A percentile compares a stretch with the other conserved stretches of the same genome.
phyloP scores from a whole-genome alignment of 805 yeast species.

The Monosporozyma unispora region DNA sequence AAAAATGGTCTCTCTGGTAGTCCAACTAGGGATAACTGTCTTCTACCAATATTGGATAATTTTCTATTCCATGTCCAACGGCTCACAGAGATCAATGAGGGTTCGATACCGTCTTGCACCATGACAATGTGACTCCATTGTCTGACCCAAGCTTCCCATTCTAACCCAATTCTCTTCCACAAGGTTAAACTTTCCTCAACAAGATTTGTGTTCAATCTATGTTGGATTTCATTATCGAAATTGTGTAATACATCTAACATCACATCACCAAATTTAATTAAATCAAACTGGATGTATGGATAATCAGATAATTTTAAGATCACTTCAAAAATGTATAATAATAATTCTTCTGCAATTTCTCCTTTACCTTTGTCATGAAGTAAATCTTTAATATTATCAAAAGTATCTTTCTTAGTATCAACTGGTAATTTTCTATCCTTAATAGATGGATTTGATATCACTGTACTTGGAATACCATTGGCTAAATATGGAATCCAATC shows the following conservation, averaged over 20 bases:
- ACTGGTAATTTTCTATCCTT: constrained; percentile 40
- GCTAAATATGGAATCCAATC: constrained; percentile 62
- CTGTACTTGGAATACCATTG: constrained; percentile 42
- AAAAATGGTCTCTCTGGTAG: constrained; percentile 52
- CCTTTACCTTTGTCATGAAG: constrained; percentile 41
- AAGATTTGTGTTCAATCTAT: constrained; percentile 24
- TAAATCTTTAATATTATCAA: constrained; percentile 40
- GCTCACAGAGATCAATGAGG: constrained; percentile 58
- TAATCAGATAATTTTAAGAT: constrained; percentile 57
- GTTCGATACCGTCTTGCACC: constrained; percentile 53
- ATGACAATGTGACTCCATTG: constrained; percentile 55
- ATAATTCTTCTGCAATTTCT: constrained; percentile 44
- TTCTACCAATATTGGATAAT: constrained; percentile 45
- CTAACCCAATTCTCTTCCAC: constrained; percentile 38
- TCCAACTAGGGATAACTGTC: constrained; percentile 39
- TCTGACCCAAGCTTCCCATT: constrained; percentile 45
- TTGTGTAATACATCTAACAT: constrained; percentile 40
- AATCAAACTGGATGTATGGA: constrained; percentile 66
- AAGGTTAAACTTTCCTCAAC: constrained; percentile 27
- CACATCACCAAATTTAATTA: constrained; percentile 37
- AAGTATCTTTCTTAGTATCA: constrained; percentile 60
- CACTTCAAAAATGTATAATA: constrained; percentile 45
- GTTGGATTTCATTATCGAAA: constrained; percentile 26
- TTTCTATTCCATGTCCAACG: constrained; percentile 79
- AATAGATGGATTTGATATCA: constrained; percentile 17